Percentiles rank a stretch among this genome's conserved stretches.
Evolutionary conservation across 352 stramenopile species (phyloP).

Genomic region (Globisporangium paroecandrum): DNA sequence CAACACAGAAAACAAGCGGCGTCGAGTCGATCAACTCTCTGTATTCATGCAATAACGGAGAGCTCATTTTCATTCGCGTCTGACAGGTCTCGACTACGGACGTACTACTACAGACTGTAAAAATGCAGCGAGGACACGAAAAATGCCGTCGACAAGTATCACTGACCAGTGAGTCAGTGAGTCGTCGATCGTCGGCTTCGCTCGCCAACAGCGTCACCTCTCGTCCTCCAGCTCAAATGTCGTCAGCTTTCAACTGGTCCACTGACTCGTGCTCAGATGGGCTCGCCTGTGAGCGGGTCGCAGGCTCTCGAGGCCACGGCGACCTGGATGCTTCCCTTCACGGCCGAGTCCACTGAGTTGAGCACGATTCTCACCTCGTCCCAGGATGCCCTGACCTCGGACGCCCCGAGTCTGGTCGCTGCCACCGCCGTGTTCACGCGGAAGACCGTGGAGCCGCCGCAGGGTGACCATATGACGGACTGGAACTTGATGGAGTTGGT

Average conservation of each 20-base stretch:
- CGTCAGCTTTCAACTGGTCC: background rate
- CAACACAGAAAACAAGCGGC: background rate
- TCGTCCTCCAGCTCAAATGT: too few relatives aligned
- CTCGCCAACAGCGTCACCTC: background rate
- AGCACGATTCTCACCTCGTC: constrained; percentile 29
- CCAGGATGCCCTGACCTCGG: background rate
- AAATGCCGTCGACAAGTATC: background rate
- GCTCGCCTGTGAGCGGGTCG: constrained; percentile 6
- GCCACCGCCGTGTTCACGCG: constrained; percentile 28
- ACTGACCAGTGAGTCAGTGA: background rate
- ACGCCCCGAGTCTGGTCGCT: constrained; percentile 2
- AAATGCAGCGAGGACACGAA: background rate
- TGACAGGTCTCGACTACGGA: background rate
- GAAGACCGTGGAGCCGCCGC: constrained; percentile 32
- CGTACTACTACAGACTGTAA: background rate
- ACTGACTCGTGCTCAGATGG: background rate
- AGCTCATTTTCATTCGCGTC: background rate
- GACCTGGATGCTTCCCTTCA: constrained; percentile 24
- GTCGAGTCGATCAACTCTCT: background rate
- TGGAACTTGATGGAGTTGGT: constrained; percentile 25
- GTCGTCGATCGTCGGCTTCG: background rate
- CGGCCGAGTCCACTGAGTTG: constrained; percentile 28
- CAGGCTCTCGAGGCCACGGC: constrained; percentile 21
- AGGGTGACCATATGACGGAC: constrained; percentile 32
- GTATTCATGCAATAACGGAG: background rate